These are phyloP conservation scores for Eustoma russellianum DNA, from an alignment of 257 asterid species.

Conservation along the genomic window DNA sequence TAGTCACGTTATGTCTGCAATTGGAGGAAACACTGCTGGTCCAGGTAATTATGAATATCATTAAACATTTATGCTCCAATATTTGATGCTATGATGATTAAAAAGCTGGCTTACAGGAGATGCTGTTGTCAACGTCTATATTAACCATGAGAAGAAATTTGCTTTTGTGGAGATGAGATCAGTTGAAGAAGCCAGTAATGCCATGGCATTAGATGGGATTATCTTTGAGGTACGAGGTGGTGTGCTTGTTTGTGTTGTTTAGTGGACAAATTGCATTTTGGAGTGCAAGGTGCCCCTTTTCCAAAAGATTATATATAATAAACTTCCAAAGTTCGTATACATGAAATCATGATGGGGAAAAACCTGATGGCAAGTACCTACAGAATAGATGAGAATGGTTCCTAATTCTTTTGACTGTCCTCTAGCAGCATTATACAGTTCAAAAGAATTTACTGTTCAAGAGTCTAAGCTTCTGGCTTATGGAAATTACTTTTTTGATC, in stretches of 20 bases:
- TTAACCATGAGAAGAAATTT: constrained; percentile 76
- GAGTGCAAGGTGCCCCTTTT: too few species aligned
- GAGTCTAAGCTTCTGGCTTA: too few species aligned
- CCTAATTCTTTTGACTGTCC: too few species aligned
- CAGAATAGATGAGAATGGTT: too few species aligned
- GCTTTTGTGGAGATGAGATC: constrained; percentile 99
- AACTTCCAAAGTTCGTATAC: too few species aligned
- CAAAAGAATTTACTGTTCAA: too few species aligned
- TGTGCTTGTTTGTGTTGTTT: neutral
- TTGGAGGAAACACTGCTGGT: constrained; percentile 97
- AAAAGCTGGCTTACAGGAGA: constrained; percentile 53
- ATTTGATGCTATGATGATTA: neutral
- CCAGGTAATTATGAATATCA: constrained; percentile 49
- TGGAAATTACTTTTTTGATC: too few species aligned
- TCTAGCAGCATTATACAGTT: too few species aligned
- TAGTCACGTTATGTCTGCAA: constrained; percentile 94
- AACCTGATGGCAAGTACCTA: too few species aligned
- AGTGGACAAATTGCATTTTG: too few species aligned
- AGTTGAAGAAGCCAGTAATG: constrained; percentile 98
- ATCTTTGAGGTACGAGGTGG: constrained; percentile 65
- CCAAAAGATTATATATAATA: too few species aligned
- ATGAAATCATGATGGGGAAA: too few species aligned
- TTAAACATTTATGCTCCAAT: neutral
- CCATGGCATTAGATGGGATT: constrained; percentile 95
- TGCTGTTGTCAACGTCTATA: constrained; percentile 30